Percentiles rank a stretch among this genome's conserved stretches.
phyloP scores from a whole-genome alignment of 2,329 filamentous ascomycete species.

The Nothopassalora personata region DNA sequence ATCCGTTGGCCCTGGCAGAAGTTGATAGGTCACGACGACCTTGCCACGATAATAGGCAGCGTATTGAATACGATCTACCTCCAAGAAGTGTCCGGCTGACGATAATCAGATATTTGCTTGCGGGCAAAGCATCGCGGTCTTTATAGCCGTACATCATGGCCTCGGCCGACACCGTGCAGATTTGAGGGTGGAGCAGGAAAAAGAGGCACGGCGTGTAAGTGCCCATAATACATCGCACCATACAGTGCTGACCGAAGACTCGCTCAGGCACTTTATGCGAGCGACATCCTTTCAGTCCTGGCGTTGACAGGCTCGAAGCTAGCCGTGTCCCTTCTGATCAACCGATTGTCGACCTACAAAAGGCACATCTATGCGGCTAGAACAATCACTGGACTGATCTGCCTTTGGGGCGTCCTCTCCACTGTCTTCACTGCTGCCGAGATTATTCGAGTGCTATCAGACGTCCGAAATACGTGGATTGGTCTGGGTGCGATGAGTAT shows the following conservation, averaged over 20 bases:
- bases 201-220: neutral
- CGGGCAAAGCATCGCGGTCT: constrained; percentile 8
- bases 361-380: constrained; percentile 8
- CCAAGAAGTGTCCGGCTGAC: neutral
- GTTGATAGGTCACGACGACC: constrained; percentile 13
- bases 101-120: constrained; percentile 6
- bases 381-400: constrained; percentile 8
- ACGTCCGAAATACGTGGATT: constrained; percentile 9
- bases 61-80: neutral
- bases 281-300: constrained; percentile 10
- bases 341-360: constrained; percentile 15
- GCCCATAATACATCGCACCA: neutral
- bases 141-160: constrained; percentile 9
- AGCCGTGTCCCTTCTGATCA: constrained; percentile 14
- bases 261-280: constrained; percentile 6
- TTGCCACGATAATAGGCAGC: constrained; percentile 11
- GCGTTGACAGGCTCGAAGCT: constrained; percentile 14
- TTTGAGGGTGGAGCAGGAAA: neutral
- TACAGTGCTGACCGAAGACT: neutral
- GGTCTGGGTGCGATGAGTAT: constrained; percentile 12
- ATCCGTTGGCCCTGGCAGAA: constrained; percentile 17
- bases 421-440: neutral
- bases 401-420: constrained; percentile 6
- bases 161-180: constrained; percentile 8
- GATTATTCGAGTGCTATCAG: neutral